These are phyloP conservation scores for Talaromyces adpressus DNA, from an alignment of 495 filamentous ascomycete species.

Conservation along the genomic window DNA sequence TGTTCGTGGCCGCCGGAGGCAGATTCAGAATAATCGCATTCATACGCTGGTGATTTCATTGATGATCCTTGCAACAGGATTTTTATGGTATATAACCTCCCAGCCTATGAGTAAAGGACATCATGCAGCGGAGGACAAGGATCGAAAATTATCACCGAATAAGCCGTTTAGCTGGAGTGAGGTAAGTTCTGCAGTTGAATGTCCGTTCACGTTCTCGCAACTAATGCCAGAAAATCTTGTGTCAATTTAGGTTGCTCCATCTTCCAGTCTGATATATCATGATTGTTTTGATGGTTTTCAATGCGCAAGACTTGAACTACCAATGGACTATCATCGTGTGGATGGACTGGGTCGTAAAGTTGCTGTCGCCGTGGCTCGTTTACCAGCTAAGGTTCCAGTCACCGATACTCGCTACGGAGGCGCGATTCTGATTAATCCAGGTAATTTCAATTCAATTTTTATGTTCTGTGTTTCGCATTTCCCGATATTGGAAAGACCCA, in stretches of 20 bases:
- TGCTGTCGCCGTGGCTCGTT: constrained; percentile 44
- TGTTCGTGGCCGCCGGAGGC: background rate
- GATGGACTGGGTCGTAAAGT: constrained; percentile 30
- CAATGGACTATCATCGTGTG: constrained; percentile 46
- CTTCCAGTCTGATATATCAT: constrained; percentile 25
- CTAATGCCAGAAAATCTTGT: background rate
- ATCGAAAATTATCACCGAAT: background rate
- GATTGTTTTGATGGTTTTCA: constrained; percentile 37
- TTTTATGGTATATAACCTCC: background rate
- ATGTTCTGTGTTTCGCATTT: background rate
- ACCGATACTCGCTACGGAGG: constrained; percentile 40
- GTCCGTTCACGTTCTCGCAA: background rate
- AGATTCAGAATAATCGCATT: background rate
- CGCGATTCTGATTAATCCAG: constrained; percentile 39
- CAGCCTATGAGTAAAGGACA: background rate
- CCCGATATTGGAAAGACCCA: background rate
- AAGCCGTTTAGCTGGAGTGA: background rate
- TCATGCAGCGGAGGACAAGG: background rate
- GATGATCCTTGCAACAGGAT: background rate
- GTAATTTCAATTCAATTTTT: constrained; percentile 14
- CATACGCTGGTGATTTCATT: background rate
- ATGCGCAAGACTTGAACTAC: constrained; percentile 51
- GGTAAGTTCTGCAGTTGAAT: background rate
- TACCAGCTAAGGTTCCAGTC: constrained; percentile 40
- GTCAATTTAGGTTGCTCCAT: constrained; percentile 19